Base-by-base conservation (phyloP, 208 protist species). In the Trypanosoma cruzi region DNA sequence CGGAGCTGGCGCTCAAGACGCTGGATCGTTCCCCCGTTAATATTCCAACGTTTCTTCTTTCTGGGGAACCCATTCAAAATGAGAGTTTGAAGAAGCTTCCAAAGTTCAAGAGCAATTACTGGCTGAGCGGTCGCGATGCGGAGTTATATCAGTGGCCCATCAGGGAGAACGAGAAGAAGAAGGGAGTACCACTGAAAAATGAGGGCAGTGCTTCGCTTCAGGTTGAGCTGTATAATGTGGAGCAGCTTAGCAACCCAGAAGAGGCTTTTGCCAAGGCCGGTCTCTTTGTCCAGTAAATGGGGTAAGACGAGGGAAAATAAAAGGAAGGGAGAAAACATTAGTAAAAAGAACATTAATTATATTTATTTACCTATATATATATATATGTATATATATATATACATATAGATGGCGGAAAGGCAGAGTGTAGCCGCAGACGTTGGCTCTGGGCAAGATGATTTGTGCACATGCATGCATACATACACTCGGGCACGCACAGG, bases 101-200 rank as follows among this genome's bases (percentile, higher is more conserved):
- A 13, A 82, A 84, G 70, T 93, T 89, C 66, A 79, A 77, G 63
- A 93, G 86, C 73, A 93, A 96, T 74, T 93, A 90, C 84, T 96
- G 90, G 90, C 78, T 96, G 22, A 93, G 87, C 46, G 87, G 86
- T 40, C 82, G 86, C 49, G 90, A 96, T 48, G 90, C 90, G 26
- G 84, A 93, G 74, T 68, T 95, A 13, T 95, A 95, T 73, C 90
- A 95, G 75, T 95, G 86, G 86, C 77, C 81, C 44, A 90, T 93
- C 78, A 93, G 90, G 68, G 86, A 92, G 36, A 69, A 61, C 8
- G 87, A 96, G 80, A 88, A 86, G 67, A 81, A 84, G 61, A 89
- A 90, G 73, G 90, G 87, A 48, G 81, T 93, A 20, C 54, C 80
- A 4, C 85, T 93, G 64, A 75, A 74, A 71, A 77, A 69, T 34